Evolutionary conservation across 331 rosid species (phyloP), one percentile per base, ranked within the genome.

Genomic region (Malus hybrid): DNA sequence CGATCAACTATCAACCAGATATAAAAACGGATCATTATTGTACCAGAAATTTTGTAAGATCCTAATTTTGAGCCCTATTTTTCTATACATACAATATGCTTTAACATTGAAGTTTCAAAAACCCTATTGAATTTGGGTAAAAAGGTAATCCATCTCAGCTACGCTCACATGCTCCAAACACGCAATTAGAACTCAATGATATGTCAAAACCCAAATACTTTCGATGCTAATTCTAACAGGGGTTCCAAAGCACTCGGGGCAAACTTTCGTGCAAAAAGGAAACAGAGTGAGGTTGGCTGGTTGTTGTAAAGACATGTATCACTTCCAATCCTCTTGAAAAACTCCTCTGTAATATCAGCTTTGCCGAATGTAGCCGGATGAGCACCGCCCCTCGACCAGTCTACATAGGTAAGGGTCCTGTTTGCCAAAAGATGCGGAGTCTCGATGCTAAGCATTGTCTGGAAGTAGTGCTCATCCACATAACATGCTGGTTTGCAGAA

Each of bases 351-450:
- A 67, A 92, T 88, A 78, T 95, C 99, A 55, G 69, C 77, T 85
- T 89, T 89, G 54, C 99, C 99, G 13, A 90, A 95, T 4, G 98
- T 95, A 74, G 99, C 99, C 0, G 99, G 99, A 80, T 95, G 99
- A 81, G 99, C 99, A 55, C 98, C 99, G 57, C 97, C 97, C 48
- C 99, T 89, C 0, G 99, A 95, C 99, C 99, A 95, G 78, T 95
- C 99, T 22, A 95, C 98, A 69, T 84, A 92, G 42, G 96, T 89
- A 71, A 95, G 91, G 82, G 87, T 95, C 82, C 99, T 80, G 72
- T 95, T 95, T 27, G 98, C 97, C 80, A 95, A 62, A 67, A 86
- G 91, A 75, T 80, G 89, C 31, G 99, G 93, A 20, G 87, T 80
- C 29, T 76, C 82, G 4, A 95, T 87, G 81, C 86, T 82, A 78